Conservation (phyloP, 805 yeast genomes). For the Saturnispora ahearnii region DNA sequence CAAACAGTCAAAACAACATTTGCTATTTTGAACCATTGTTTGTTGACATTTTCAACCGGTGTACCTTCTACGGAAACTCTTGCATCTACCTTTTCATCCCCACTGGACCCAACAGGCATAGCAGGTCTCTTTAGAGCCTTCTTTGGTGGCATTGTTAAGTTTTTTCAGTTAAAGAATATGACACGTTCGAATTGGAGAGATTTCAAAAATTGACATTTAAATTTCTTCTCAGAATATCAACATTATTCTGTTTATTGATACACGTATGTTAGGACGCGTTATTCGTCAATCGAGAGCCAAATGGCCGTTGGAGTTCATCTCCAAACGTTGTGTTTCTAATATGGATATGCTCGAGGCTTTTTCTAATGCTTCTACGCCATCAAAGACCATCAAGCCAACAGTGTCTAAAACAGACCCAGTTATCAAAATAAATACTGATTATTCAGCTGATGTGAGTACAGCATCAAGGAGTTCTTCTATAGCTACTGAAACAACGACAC, state of each 20-base stretch:
- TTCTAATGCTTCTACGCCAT: slow-evolving; percentile 7
- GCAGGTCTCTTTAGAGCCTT: slow-evolving; percentile 7
- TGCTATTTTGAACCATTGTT: slow-evolving; percentile 25
- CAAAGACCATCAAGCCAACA: neutral
- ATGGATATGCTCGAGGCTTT: slow-evolving; percentile 26
- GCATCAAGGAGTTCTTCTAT: slow-evolving; percentile 3
- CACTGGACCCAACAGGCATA: neutral
- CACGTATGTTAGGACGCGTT: neutral
- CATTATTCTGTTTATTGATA: neutral
- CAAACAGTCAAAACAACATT: slow-evolving; percentile 31
- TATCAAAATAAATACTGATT: slow-evolving; percentile 16
- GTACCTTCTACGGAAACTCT: neutral
- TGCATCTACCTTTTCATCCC: neutral
- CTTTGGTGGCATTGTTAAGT: slow-evolving; percentile 17
- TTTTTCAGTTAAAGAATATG: neutral
- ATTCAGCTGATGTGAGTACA: slow-evolving; percentile 12
- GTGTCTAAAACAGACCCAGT: slow-evolving; percentile 18
- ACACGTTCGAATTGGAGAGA: neutral
- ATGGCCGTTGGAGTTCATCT: neutral
- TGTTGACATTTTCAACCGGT: neutral
- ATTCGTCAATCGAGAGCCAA: neutral
- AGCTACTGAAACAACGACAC: slow-evolving; percentile 14
- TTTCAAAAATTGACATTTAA: neutral
- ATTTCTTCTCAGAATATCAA: neutral
- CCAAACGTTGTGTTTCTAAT: neutral